These are phyloP conservation scores for Monilinia aucupariae DNA, from an alignment of 2,329 filamentous ascomycete species.

Conservation along the genomic window DNA sequence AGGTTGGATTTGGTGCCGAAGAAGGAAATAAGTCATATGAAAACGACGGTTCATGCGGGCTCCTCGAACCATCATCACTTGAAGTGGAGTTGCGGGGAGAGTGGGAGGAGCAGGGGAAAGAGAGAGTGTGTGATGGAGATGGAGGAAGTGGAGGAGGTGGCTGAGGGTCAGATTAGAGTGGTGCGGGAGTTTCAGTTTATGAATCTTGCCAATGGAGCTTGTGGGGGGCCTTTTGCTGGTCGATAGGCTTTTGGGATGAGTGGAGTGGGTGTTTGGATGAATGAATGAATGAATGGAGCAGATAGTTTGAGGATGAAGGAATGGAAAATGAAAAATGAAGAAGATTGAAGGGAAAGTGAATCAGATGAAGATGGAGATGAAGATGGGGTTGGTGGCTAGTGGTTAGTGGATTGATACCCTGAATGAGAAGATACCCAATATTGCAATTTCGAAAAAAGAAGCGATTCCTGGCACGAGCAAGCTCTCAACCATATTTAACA, in stretches of 20 bases:
- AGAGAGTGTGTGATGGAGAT: neutral
- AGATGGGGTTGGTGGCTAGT: too few species aligned
- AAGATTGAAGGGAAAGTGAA: too few species aligned
- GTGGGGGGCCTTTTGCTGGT: neutral
- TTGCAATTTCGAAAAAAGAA: too few species aligned
- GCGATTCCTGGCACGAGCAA: too few species aligned
- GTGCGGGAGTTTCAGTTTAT: conserved; percentile 8
- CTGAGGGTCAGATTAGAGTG: conserved; percentile 9
- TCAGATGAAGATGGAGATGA: too few species aligned
- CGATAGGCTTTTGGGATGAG: neutral
- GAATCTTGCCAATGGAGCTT: neutral
- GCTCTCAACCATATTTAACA: too few species aligned
- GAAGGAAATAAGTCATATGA: conserved; percentile 10
- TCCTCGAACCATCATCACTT: neutral
- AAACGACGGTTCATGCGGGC: neutral
- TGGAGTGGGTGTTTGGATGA: neutral
- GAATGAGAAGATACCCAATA: too few species aligned
- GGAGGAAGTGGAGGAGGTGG: neutral
- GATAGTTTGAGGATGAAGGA: neutral
- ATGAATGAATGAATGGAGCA: neutral
- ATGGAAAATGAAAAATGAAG: too few species aligned
- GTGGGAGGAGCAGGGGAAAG: too few species aligned
- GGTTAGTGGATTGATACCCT: too few species aligned
- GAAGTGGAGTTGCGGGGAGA: neutral
- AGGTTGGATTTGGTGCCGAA: conserved; percentile 5